Evolutionary conservation across 441 rosid genomes (phyloP).

Genomic region (Pelargonium myrrhifolium): DNA sequence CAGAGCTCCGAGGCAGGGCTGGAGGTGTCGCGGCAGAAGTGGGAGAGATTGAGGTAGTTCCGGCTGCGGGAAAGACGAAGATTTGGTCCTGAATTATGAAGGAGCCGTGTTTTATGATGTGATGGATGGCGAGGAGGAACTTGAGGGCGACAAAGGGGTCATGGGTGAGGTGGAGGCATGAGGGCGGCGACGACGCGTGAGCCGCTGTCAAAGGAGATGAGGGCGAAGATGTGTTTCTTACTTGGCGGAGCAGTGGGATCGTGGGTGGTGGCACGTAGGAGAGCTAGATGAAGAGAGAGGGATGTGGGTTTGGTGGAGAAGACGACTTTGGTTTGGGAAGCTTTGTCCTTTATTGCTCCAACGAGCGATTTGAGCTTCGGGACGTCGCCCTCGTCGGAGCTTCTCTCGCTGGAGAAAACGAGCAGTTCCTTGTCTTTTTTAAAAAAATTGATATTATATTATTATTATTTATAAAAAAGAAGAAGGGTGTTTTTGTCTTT

Average conservation of each 20-base stretch:
- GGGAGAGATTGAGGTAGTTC: conserved; percentile 69
- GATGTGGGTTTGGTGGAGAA: conserved; percentile 35
- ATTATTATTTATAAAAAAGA: no score
- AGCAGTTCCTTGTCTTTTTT: no score
- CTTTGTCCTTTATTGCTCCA: conserved; percentile 65
- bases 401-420: no score
- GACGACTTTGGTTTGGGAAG: conserved; percentile 66
- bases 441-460: no score
- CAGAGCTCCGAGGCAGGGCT: conserved; percentile 70
- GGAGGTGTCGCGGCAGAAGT: conserved; percentile 50
- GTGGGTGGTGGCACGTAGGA: conserved; percentile 75
- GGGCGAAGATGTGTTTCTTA: conserved; percentile 39
- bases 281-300: conserved; percentile 40
- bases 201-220: conserved; percentile 55
- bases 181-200: conserved; percentile 67
- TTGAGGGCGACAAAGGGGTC: conserved; percentile 70
- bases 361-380: conserved; percentile 46
- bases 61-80: conserved; percentile 75
- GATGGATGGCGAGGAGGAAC: conserved; percentile 56
- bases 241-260: conserved; percentile 52
- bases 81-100: conserved; percentile 88
- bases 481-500: no score
- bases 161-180: conserved; percentile 63
- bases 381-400: no score
- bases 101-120: conserved; percentile 55